These are phyloP conservation scores for Bolboschoenus planiculmis DNA, from an alignment of 176 grass and related monocot species.

Conservation along the genomic window DNA sequence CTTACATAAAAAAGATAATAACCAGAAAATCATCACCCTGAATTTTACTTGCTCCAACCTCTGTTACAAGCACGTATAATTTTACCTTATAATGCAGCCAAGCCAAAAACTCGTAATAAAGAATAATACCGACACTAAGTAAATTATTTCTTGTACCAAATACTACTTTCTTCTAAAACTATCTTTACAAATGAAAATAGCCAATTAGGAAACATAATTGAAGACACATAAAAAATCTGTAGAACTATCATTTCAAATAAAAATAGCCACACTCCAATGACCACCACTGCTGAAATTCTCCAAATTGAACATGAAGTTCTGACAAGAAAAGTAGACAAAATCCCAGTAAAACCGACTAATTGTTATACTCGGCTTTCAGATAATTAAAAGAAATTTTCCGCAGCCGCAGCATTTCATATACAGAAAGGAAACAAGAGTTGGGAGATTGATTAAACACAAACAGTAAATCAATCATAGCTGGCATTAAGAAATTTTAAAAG, in stretches of 20 bases:
- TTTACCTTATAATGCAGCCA: background rate
- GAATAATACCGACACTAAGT: background rate
- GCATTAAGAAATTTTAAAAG: constrained; percentile 10
- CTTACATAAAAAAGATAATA: too few relatives aligned
- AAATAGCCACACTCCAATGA: background rate
- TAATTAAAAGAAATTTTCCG: background rate
- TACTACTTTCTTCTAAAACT: background rate
- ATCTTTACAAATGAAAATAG: too few relatives aligned
- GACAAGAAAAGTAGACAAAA: background rate
- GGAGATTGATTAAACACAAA: background rate
- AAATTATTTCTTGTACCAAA: background rate
- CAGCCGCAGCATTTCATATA: background rate
- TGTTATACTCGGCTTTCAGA: background rate
- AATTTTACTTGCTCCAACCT: too few relatives aligned
- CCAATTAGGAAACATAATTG: background rate
- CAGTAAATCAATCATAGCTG: background rate
- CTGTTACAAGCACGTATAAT: background rate
- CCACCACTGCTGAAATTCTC: background rate
- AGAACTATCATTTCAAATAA: background rate
- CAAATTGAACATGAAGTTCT: background rate
- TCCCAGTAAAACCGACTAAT: background rate
- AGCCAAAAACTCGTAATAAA: background rate
- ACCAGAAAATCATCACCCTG: too few relatives aligned
- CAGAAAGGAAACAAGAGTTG: background rate
- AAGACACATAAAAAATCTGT: background rate